Evolutionary conservation across 192 early-diverging fungal genomes (phyloP).

Genomic region (Funneliformis mosseae): DNA sequence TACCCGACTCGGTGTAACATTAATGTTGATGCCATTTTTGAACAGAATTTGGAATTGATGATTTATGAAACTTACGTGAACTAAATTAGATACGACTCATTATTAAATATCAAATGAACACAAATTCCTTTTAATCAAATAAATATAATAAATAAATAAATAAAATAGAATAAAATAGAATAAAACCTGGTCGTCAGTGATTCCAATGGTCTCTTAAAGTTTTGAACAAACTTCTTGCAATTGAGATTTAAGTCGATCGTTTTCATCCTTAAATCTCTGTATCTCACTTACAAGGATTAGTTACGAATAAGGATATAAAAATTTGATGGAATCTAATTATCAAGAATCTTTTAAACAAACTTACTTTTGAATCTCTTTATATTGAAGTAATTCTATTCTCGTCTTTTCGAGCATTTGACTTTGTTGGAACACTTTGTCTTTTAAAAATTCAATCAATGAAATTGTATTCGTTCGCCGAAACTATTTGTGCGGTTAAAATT

Average conservation of each 20-base stretch:
- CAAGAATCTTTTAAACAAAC: not conserved
- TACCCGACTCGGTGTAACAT: slow-evolving; percentile 3
- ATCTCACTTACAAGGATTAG: slow-evolving; percentile 1
- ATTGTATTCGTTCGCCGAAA: slow-evolving; percentile 34
- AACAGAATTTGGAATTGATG: not conserved
- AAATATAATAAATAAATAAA: no score
- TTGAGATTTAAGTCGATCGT: slow-evolving; percentile 15
- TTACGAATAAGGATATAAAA: not conserved
- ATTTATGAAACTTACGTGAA: not conserved
- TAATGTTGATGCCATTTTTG: not conserved
- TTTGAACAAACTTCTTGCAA: not conserved
- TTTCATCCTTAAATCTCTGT: slow-evolving; percentile 18
- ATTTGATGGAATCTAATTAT: not conserved
- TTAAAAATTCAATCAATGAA: slow-evolving; percentile 25
- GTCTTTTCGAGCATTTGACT: slow-evolving; percentile 33
- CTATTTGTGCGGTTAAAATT: not conserved
- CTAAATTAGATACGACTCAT: not conserved
- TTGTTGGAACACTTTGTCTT: slow-evolving; percentile 29
- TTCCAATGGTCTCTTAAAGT: not conserved
- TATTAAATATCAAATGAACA: not conserved
- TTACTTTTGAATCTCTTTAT: slow-evolving; percentile 35
- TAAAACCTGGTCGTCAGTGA: not conserved
- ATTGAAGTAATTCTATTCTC: slow-evolving; percentile 30
- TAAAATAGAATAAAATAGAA: not conserved
- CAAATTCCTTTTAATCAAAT: not conserved